Evolutionary conservation across 2,329 filamentous ascomycete species (phyloP), one percentile per base, ranked within the genome.

Genomic region (Fusarium ramigenum): DNA sequence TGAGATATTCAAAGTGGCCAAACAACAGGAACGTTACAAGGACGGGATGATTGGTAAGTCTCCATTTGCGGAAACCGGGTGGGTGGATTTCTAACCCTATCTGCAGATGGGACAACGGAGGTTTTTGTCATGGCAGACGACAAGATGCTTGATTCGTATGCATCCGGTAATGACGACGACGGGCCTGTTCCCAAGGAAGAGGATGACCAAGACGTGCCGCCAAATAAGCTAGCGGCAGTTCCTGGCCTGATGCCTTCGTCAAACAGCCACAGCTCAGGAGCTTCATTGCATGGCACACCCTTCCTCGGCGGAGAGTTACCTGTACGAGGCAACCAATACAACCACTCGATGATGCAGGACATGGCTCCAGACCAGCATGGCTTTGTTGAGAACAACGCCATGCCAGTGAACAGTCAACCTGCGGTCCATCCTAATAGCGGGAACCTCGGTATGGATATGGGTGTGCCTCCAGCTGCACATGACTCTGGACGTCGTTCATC

Each of bases 1-100:
- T 60, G 89, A 92, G 75, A 87, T 92, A 14, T 92, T 92, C 82
- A 88, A 86, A 68, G 85, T 92, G 36, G 90, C 90, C 2, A 85
- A 81, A 62, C 80, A 83, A 36, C 87, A 92, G 70, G 89, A 91
- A 77, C 83, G 86, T 9, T 91, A 81, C 75, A 87, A 83, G 71
- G 85, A 87, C 47, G 86, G 85, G 32, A 88, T 90, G 74, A 87
- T 91, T 57, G 89, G 90, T 91, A 79, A 72, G 85, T 34, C 18
- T 21, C 25, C 6, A 11, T 28, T 28, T 12, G n/a, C 15, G n/a
- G 30, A 39, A 32, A 43, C 10, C 23, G 8, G 11, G 39, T 23
- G 16, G 46, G 16, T 21, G 39, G 23, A 34, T 34, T 49, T 49
- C 77, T 70, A 44, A 77, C 39, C 16, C 18, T 43, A 43, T 9